A percentile compares a stretch with the other conserved stretches of the same genome.
Evolutionary conservation across 441 rosid genomes (phyloP).

Genomic region (Mallotus japonicus): DNA sequence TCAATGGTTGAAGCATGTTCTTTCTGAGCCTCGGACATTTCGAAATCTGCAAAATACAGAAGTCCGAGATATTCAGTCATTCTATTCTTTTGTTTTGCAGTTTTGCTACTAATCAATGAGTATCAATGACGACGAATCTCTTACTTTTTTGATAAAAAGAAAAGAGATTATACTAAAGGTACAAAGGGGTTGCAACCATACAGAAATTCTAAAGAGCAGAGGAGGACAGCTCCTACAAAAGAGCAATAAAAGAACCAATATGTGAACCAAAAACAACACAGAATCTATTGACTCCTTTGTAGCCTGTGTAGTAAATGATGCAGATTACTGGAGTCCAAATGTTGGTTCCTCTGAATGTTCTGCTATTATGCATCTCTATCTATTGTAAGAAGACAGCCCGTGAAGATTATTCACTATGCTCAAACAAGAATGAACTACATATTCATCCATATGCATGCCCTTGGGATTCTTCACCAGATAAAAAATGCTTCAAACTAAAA

Average conservation of each 20-base stretch:
- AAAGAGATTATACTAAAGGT: too few species aligned
- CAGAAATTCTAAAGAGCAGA: too few species aligned
- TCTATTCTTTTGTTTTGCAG: not conserved
- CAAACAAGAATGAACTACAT: not conserved
- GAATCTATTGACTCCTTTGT: not conserved
- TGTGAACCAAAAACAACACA: not conserved
- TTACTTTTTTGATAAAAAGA: too few species aligned
- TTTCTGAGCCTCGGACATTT: conserved; percentile 54
- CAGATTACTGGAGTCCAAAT: not conserved
- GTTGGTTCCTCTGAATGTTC: not conserved
- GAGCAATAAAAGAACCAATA: not conserved
- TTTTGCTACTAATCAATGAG: too few species aligned
- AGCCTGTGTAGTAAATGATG: not conserved
- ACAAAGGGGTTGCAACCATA: too few species aligned
- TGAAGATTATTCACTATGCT: conserved; percentile 1
- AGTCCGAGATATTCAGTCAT: conserved; percentile 8
- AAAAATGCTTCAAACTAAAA: not conserved
- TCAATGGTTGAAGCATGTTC: conserved; percentile 55
- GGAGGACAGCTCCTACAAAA: not conserved
- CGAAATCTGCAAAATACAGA: conserved; percentile 46
- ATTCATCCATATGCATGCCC: not conserved
- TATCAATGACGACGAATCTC: too few species aligned
- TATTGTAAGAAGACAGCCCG: not conserved
- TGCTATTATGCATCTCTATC: not conserved
- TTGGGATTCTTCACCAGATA: too few species aligned